Evolutionary conservation across 2,329 filamentous ascomycete species (phyloP).

Genomic region (Chrysoporthe cubensis): DNA sequence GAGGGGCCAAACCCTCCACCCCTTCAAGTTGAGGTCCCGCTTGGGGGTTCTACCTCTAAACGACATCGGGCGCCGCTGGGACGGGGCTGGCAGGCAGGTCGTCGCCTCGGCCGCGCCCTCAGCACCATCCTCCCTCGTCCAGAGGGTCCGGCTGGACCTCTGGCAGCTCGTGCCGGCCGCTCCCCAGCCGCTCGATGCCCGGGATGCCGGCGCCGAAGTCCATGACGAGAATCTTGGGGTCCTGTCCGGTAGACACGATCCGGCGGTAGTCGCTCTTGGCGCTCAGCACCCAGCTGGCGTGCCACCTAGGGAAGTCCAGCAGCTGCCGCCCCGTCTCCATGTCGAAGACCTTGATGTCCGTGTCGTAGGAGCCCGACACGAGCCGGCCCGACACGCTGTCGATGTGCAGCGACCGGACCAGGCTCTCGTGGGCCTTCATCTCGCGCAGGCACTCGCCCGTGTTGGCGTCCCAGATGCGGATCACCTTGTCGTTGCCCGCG

Average conservation of each 20-base stretch:
- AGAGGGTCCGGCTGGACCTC: slow-evolving; percentile 8
- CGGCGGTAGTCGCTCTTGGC: slow-evolving; percentile 95
- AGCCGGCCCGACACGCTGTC: slow-evolving; percentile 85
- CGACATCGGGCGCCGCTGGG: too few species aligned
- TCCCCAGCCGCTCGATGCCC: slow-evolving; percentile 63
- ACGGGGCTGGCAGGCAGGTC: too few species aligned
- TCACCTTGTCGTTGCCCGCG: slow-evolving; percentile 92
- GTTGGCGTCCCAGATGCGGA: slow-evolving; percentile 94
- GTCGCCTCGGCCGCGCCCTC: neutral
- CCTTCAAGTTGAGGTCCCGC: too few species aligned
- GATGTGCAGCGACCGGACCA: slow-evolving; percentile 89
- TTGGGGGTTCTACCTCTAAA: too few species aligned
- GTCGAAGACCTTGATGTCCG: slow-evolving; percentile 93
- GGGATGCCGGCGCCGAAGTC: slow-evolving; percentile 76
- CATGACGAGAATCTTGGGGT: slow-evolving; percentile 88
- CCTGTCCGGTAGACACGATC: slow-evolving; percentile 93
- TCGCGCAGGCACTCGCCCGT: slow-evolving; percentile 82
- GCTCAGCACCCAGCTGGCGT: slow-evolving; percentile 93
- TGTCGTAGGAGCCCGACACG: slow-evolving; percentile 91
- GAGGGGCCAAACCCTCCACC: too few species aligned
- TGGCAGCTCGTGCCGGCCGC: slow-evolving; percentile 32
- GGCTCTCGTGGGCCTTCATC: slow-evolving; percentile 79
- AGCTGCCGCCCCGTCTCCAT: slow-evolving; percentile 78
- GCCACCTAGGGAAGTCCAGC: slow-evolving; percentile 91
- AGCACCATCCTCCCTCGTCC: slow-evolving; percentile 21